Evolutionary conservation across 2,329 filamentous ascomycete genomes (phyloP).

Genomic region (Aspergillus ochraceoroseus): DNA sequence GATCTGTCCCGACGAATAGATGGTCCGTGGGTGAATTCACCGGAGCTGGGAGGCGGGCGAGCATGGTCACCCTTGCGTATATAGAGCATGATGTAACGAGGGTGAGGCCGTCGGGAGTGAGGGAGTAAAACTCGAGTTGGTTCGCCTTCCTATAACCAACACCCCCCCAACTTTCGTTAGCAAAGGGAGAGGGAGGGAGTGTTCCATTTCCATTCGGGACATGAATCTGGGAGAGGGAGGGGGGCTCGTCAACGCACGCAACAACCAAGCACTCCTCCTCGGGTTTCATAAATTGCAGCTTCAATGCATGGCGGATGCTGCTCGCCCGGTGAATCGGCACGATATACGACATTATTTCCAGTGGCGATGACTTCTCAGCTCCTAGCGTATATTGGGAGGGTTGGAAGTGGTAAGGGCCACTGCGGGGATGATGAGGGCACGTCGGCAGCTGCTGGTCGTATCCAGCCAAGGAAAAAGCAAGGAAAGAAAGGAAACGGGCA

Average conservation of each 20-base stretch:
- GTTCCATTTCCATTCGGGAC: not conserved
- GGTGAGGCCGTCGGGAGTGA: conserved; percentile 55
- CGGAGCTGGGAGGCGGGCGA: conserved; percentile 56
- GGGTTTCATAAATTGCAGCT: conserved; percentile 66
- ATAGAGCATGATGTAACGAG: conserved; percentile 66
- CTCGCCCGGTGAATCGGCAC: conserved; percentile 89
- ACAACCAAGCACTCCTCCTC: conserved; percentile 79
- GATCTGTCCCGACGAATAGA: conserved; percentile 86
- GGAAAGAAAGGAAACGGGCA: not conserved
- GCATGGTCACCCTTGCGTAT: conserved; percentile 80
- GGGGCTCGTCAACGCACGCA: conserved; percentile 59
- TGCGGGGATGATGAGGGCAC: conserved; percentile 18
- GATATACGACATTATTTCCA: conserved; percentile 78
- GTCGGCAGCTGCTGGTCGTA: too few relatives aligned
- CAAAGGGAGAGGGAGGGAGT: not conserved
- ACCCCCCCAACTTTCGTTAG: conserved; percentile 13
- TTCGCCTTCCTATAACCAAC: conserved; percentile 64
- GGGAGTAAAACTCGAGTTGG: conserved; percentile 75
- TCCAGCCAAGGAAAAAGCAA: not conserved
- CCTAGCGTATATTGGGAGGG: not conserved
- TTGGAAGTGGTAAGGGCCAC: not conserved
- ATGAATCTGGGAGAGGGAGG: too few relatives aligned
- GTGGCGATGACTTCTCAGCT: not conserved
- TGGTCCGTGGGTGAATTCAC: conserved; percentile 71
- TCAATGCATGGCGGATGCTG: conserved; percentile 83